Percentiles rank a stretch among this genome's conserved stretches.
These are phyloP conservation scores for Cystobasidium slooffiae DNA, from an alignment of 1,284 basidiomycete species.

Conservation along the genomic window DNA sequence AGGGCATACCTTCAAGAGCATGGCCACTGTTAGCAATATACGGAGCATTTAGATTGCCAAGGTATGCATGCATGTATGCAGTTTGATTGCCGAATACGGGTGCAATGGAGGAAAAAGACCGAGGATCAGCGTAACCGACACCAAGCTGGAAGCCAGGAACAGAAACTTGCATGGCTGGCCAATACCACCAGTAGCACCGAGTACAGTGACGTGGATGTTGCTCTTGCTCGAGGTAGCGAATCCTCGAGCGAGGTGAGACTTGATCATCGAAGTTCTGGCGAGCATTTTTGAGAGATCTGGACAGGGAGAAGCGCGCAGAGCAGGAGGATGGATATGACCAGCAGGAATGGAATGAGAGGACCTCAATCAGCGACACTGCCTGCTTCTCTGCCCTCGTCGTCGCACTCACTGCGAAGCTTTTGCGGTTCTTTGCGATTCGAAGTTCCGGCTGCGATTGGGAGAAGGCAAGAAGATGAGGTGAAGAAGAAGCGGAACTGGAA, in stretches of 20 bases:
- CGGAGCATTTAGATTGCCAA: neutral
- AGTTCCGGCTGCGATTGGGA: neutral
- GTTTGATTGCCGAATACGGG: neutral
- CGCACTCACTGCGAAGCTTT: too few relatives aligned
- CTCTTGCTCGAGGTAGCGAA: conserved; percentile 78
- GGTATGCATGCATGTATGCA: neutral
- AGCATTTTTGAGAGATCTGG: conserved; percentile 5
- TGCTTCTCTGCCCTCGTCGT: too few relatives aligned
- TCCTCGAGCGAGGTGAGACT: conserved; percentile 59
- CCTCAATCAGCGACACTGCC: too few relatives aligned
- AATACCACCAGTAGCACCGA: conserved; percentile 72
- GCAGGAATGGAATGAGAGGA: neutral
- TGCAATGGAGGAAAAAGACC: neutral
- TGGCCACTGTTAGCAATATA: conserved; percentile 32
- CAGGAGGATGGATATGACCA: neutral
- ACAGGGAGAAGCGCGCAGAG: neutral
- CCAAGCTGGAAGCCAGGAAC: neutral
- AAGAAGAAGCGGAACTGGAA: neutral
- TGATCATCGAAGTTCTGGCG: conserved; percentile 26
- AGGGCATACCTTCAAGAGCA: conserved; percentile 42
- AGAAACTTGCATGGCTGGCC: conserved; percentile 40
- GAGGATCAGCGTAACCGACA: neutral
- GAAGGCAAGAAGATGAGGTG: neutral
- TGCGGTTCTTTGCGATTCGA: too few relatives aligned
- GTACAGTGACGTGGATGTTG: conserved; percentile 72